Evolutionary conservation across 2,329 filamentous ascomycete species (phyloP).

Genomic region (Colletotrichum higginsianum): DNA sequence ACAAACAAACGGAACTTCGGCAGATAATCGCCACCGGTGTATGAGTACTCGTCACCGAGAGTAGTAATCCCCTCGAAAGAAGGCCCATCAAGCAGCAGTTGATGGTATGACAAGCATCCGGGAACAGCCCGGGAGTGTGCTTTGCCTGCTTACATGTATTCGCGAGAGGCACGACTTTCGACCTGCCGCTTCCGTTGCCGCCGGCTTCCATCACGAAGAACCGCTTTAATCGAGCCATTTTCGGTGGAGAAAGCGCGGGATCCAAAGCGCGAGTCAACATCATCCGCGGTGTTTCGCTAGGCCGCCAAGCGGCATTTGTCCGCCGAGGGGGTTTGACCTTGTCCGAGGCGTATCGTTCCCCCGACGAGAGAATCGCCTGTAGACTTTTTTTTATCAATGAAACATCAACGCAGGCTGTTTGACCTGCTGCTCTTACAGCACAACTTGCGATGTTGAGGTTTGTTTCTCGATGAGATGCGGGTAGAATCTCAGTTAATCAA

Average conservation of each 20-base stretch:
- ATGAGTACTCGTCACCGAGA: neutral
- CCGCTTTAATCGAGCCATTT: slow-evolving; percentile 16
- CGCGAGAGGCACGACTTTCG: neutral
- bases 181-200: neutral
- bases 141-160: slow-evolving; percentile 2
- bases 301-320: neutral
- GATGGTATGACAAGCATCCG: neutral
- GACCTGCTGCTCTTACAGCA: neutral
- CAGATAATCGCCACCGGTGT: neutral
- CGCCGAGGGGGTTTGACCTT: neutral
- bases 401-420: neutral
- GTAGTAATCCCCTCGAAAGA: no score
- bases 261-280: slow-evolving; percentile 24
- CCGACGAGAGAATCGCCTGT: neutral
- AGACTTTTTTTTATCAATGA: no score
- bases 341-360: slow-evolving; percentile 30
- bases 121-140: neutral
- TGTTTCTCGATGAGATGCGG: neutral
- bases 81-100: neutral
- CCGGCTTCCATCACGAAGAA: neutral
- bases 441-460: neutral
- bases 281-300: slow-evolving; percentile 35
- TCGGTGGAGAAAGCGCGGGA: slow-evolving; percentile 17
- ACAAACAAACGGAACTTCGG: neutral
- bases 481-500: neutral